These are phyloP conservation scores for Protomyces pachydermus DNA, from an alignment of 1,139 yeast genomes.

Conservation along the genomic window DNA sequence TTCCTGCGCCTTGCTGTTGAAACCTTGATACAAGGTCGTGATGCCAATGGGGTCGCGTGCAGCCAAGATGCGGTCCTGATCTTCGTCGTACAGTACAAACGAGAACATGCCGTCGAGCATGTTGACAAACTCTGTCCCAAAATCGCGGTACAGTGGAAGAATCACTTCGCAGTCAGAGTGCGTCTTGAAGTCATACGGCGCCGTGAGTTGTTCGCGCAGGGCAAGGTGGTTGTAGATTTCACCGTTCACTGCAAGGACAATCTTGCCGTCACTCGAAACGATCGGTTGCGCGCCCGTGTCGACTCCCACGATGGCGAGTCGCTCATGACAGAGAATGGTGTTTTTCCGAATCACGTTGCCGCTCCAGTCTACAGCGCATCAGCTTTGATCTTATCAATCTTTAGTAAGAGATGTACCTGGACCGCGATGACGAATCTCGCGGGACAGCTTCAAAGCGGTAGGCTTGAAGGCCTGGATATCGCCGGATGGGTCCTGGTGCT, in stretches of 20 bases:
- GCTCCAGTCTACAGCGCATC: conserved; percentile 86
- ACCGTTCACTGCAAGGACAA: conserved; percentile 84
- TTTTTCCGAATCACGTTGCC: conserved; percentile 76
- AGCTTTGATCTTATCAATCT: conserved; percentile 46
- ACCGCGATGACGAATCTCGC: conserved; percentile 86
- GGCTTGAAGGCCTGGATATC: conserved; percentile 76
- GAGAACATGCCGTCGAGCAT: conserved; percentile 97
- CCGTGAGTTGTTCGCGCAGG: conserved; percentile 62
- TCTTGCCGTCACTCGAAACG: conserved; percentile 68
- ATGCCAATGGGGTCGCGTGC: conserved; percentile 99
- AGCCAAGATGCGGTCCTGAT: conserved; percentile 81
- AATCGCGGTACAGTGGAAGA: conserved; percentile 82
- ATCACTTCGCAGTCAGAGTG: conserved; percentile 95
- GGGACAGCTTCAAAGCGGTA: conserved; percentile 81
- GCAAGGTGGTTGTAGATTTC: conserved; percentile 96
- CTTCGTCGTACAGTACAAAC: conserved; percentile 80
- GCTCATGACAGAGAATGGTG: conserved; percentile 44
- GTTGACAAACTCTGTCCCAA: conserved; percentile 85
- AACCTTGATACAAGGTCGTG: conserved; percentile 93
- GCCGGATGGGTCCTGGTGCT: conserved; percentile 51
- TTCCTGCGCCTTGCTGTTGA: conserved; percentile 61
- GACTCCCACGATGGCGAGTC: conserved; percentile 67
- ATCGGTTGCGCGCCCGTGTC: conserved; percentile 95
- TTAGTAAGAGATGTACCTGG: conserved; percentile 53
- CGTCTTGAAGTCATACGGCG: conserved; percentile 72